Base-by-base conservation (phyloP, 441 rosid genomes). In the Melastoma candidum region DNA sequence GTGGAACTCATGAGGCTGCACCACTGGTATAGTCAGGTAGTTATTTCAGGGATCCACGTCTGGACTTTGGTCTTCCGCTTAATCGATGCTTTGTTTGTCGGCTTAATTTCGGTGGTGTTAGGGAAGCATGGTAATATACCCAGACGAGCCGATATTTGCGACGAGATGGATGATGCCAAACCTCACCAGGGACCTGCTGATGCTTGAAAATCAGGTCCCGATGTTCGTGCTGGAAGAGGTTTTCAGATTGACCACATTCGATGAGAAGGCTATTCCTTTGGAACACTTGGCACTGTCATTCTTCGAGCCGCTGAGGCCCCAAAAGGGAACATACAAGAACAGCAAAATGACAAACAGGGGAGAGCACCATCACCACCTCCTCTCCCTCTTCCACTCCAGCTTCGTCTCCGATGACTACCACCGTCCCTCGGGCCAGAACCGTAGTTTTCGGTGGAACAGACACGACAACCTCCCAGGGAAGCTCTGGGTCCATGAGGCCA, bases 321-420 rank as follows among this genome's bases (percentile, higher is more conserved):
- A 52, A 4, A 52, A 3, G 55, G 55, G 55, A 22, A 44, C 36
- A 36, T 52, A 52, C 55, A 13, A 12, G 44, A n/a, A 52, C 44
- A 52, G 36, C 3, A 10, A 52, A 44, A 14, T 52, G 46, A 43
- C 14, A 26, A 44, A 52, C 26, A 1, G 22, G 22, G 26, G 26
- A 44, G 3, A 9, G 55, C 46, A 52, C 41, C 55, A 52, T 52
- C 55, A 52, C 22, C 55, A 52, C 22, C 55, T 52, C 55, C 55
- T 52, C 26, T 9, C 45, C 41, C 55, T 52, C 2, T 52, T 52
- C 41, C 55, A 52, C 55, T 52, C 46, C 4, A 36, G 55, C 41
- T 52, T 52, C 55, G 55, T 52, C 26, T 44, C 55, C 0, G 41
- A 26, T 10, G 46, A 52, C 41, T 52, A 36, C 36, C 36, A 29